Conservation (phyloP, 2,329 filamentous ascomycete genomes). For the Aspergillus spinulosporus region DNA sequence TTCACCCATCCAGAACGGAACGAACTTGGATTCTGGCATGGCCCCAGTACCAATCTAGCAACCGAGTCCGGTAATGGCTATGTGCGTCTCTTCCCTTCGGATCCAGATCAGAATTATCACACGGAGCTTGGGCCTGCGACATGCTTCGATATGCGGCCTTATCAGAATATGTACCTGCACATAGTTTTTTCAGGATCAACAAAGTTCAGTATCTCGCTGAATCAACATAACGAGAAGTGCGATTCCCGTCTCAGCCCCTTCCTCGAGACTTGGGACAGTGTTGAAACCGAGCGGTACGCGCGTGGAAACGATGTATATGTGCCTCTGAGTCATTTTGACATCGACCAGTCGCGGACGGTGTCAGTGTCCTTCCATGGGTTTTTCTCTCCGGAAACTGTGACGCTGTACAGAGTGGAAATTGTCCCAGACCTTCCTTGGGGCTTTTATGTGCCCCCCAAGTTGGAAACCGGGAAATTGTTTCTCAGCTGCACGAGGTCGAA, state of each 20-base stretch:
- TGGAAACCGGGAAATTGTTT: constrained; percentile 61
- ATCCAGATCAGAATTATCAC: constrained; percentile 63
- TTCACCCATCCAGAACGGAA: constrained; percentile 58
- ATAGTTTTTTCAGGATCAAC: constrained; percentile 63
- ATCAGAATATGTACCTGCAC: constrained; percentile 62
- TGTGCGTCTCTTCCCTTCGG: constrained; percentile 58
- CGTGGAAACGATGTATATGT: constrained; percentile 62
- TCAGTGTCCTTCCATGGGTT: constrained; percentile 67
- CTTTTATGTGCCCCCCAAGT: constrained; percentile 58
- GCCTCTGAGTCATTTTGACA: constrained; percentile 65
- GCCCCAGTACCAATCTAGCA: constrained; percentile 60
- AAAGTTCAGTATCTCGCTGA: constrained; percentile 64
- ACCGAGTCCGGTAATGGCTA: constrained; percentile 54
- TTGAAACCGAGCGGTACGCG: constrained; percentile 64
- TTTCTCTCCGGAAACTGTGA: constrained; percentile 53
- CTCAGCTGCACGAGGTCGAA: constrained; percentile 68
- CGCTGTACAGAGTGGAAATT: constrained; percentile 62
- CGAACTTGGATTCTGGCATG: constrained; percentile 65
- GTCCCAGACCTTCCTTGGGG: constrained; percentile 55
- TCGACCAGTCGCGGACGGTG: constrained; percentile 57
- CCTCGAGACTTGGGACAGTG: constrained; percentile 67
- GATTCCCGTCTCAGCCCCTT: constrained; percentile 58
- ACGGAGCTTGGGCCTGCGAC: constrained; percentile 55
- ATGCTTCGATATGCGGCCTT: constrained; percentile 58
- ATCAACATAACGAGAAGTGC: constrained; percentile 66